phyloP scores from a whole-genome alignment of 352 stramenopile species.

The Pythium phragmitis region DNA sequence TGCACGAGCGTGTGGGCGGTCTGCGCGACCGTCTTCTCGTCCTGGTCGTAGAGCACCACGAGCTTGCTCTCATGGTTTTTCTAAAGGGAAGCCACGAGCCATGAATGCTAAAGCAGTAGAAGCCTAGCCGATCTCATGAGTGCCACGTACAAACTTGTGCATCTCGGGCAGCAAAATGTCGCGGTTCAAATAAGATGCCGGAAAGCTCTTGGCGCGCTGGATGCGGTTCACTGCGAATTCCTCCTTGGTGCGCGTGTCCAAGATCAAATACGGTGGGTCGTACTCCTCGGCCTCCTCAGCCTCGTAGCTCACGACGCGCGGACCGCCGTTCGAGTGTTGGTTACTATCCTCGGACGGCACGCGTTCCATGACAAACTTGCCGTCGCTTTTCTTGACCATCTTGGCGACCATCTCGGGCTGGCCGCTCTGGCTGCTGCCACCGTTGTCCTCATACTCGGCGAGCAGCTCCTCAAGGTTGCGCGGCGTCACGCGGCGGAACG shows the following conservation, averaged over 20 bases:
- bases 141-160: slow-evolving; percentile 51
- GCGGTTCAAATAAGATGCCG: slow-evolving; percentile 52
- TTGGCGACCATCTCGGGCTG: slow-evolving; percentile 72
- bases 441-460: slow-evolving; percentile 65
- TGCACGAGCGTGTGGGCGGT: slow-evolving; percentile 74
- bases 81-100: slow-evolving; percentile 14
- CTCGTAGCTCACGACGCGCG: slow-evolving; percentile 76
- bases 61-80: slow-evolving; percentile 80
- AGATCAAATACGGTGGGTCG: slow-evolving; percentile 69
- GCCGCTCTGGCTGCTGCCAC: slow-evolving; percentile 25
- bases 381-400: slow-evolving; percentile 69
- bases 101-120: too few species aligned
- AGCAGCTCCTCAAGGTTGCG: slow-evolving; percentile 77
- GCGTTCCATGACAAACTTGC: slow-evolving; percentile 71
- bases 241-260: slow-evolving; percentile 68
- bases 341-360: slow-evolving; percentile 46
- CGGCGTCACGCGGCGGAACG: slow-evolving; percentile 68
- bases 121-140: too few species aligned
- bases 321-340: slow-evolving; percentile 35
- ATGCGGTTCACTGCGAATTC: slow-evolving; percentile 73
- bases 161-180: slow-evolving; percentile 71
- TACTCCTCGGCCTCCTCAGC: slow-evolving; percentile 77
- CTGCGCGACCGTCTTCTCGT: slow-evolving; percentile 61
- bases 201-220: slow-evolving; percentile 66
- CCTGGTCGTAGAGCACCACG: slow-evolving; percentile 77